phyloP scores from a whole-genome alignment of 495 filamentous ascomycete genomes.

The Acidomyces sp. region DNA sequence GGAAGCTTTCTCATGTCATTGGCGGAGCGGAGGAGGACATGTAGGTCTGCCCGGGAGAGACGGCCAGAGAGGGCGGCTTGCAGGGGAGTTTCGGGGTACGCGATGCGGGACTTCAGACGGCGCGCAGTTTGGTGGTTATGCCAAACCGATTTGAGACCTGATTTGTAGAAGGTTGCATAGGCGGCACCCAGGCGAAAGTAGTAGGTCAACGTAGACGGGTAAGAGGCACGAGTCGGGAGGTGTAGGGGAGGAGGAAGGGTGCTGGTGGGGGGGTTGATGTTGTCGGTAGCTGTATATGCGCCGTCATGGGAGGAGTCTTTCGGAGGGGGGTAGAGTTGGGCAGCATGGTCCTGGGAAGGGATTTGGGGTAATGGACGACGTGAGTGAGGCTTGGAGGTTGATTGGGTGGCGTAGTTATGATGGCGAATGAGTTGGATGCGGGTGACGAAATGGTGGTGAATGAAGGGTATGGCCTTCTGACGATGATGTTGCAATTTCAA shows the following conservation, averaged over 20 bases:
- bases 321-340: too few species aligned
- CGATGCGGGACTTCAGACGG: conserved; percentile 31
- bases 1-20: conserved; percentile 65
- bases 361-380: too few species aligned
- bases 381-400: too few species aligned
- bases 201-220: conserved; percentile 33
- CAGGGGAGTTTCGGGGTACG: conserved; percentile 9
- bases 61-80: conserved; percentile 8
- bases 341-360: too few species aligned
- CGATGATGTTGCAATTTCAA: too few species aligned
- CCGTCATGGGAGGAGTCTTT: too few species aligned
- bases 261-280: conserved; percentile 44
- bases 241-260: conserved; percentile 47
- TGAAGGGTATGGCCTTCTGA: too few species aligned
- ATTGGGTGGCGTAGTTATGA: too few species aligned
- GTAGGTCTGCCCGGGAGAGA: conserved; percentile 48
- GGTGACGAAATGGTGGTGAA: too few species aligned
- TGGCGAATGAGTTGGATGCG: too few species aligned
- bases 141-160: conserved; percentile 56
- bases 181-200: conserved; percentile 40
- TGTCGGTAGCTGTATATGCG: too few species aligned
- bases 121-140: conserved; percentile 40
- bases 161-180: conserved; percentile 74
- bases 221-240: conserved; percentile 33
- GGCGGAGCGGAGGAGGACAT: conserved; percentile 48